Evolutionary conservation across 768 basidiomycete genomes (phyloP), one percentile per base, ranked within the genome.

Genomic region (Pleurotus djamor): DNA sequence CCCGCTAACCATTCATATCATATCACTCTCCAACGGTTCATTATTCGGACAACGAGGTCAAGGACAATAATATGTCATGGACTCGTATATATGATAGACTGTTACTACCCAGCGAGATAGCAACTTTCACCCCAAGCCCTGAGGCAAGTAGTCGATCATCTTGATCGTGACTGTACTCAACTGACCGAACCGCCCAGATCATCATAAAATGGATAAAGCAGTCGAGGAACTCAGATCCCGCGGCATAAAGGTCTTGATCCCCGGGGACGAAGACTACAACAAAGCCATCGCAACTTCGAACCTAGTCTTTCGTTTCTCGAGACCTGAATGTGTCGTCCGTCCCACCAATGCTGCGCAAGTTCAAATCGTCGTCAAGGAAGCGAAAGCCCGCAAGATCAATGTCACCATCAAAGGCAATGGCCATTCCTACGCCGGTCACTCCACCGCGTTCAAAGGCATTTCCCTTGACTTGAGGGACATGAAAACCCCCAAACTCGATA

Each of bases 341-440:
- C 62, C 62, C 17, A 51, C 57, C 41, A 60, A 33, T 12, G 17
- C 56, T 35, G 60, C 34, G 13, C 62, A 63, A 16, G 62, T 63
- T 51, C 54, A 58, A 54, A 37, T 34, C 17, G 58, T 63, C 59
- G 41, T 63, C 44, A 52, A 49, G 14, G 33, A 57, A 36, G 62
- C 59, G 32, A 59, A 57, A 13, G 37, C 47, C 36, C 21, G 52
- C 37, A 41, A 58, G 33, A 37, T 63, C 59, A 34, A 43, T 48
- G 54, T 63, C 57, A 63, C 62, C 45, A 63, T 63, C 49, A 63
- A 63, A 50, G 57, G 60, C 44, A 57, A 59, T 14, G 62, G 62
- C 33, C 62, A 63, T 57, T 60, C 59, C 33, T 63, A 63, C 43
- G 62, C 59, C 13, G 62, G 62, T 13, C 59, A 60, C 57, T 63